Evolutionary conservation across 805 yeast genomes (phyloP).

Genomic region (Priceomyces haplophilus): DNA sequence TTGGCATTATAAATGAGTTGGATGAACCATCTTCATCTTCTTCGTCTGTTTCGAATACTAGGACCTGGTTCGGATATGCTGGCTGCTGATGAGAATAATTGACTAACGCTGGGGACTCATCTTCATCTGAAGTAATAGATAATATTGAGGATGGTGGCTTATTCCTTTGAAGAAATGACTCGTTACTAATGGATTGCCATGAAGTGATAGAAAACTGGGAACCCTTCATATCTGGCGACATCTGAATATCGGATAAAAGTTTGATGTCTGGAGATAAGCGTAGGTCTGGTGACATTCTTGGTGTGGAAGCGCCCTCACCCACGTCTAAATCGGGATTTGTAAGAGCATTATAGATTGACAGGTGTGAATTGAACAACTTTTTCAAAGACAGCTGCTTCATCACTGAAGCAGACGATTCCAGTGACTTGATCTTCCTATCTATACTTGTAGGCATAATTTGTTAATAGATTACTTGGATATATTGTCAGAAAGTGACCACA

Average conservation of each 20-base stretch:
- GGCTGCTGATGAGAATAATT: conserved; percentile 15
- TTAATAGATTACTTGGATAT: background rate
- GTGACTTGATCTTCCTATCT: background rate
- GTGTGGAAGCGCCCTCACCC: conserved; percentile 9
- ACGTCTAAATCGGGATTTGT: conserved; percentile 41
- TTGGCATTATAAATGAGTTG: conserved; percentile 38
- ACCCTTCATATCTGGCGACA: conserved; percentile 9
- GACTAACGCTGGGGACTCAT: conserved; percentile 20
- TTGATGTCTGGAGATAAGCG: conserved; percentile 2
- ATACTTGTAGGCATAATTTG: background rate
- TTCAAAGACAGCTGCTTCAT: conserved; percentile 8
- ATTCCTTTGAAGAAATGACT: conserved; percentile 12
- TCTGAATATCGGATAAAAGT: conserved; percentile 3
- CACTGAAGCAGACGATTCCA: conserved; percentile 1
- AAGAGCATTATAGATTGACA: conserved; percentile 37
- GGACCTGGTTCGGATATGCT: conserved; percentile 16
- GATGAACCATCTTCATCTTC: conserved; percentile 25
- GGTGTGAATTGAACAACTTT: conserved; percentile 34
- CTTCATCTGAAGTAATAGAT: conserved; percentile 28
- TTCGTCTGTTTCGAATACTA: conserved; percentile 43
- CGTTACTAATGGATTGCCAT: conserved; percentile 32
- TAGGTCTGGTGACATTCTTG: conserved; percentile 4
- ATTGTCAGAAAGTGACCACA: background rate
- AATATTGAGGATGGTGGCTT: conserved; percentile 15
- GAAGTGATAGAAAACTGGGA: conserved; percentile 19